Conservation (phyloP, 106 monocot species). For the Dendrobium officinale region DNA sequence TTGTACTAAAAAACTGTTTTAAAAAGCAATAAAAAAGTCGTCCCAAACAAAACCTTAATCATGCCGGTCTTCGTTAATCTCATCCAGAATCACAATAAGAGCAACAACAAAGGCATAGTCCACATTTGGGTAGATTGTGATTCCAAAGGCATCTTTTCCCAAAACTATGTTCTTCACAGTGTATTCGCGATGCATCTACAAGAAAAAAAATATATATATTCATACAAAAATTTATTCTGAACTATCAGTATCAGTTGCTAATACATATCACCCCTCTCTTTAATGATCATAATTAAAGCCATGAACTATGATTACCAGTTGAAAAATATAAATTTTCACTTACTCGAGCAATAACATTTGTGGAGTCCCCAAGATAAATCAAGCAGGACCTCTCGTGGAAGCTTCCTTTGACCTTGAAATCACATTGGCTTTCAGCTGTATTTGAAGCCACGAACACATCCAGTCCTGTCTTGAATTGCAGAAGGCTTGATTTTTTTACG, state of each 20-base stretch:
- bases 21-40: too few species aligned
- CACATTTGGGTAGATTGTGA: slow-evolving; percentile 24
- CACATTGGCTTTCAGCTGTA: slow-evolving; percentile 22
- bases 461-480: slow-evolving; percentile 31
- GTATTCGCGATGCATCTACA: slow-evolving; percentile 20
- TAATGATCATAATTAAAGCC: too few species aligned
- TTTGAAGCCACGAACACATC: slow-evolving; percentile 46
- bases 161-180: slow-evolving; percentile 14
- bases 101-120: slow-evolving; percentile 39
- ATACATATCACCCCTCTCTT: too few species aligned
- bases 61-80: slow-evolving; percentile 15
- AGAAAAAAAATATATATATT: too few species aligned
- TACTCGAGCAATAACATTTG: slow-evolving; percentile 6
- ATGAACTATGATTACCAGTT: too few species aligned
- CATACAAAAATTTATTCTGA: too few species aligned
- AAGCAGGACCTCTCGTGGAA: slow-evolving; percentile 26
- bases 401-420: slow-evolving; percentile 49
- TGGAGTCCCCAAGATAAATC: slow-evolving; percentile 37
- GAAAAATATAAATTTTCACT: neutral
- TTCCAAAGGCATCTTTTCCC: slow-evolving; percentile 27
- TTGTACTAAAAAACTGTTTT: too few species aligned
- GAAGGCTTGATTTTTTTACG: slow-evolving; percentile 24
- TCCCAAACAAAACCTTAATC: neutral
- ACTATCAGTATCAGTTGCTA: too few species aligned
- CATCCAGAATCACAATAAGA: slow-evolving; percentile 29